These are phyloP conservation scores for Barbatosphaeria neglecta DNA, from an alignment of 495 filamentous ascomycete species.

Conservation along the genomic window DNA sequence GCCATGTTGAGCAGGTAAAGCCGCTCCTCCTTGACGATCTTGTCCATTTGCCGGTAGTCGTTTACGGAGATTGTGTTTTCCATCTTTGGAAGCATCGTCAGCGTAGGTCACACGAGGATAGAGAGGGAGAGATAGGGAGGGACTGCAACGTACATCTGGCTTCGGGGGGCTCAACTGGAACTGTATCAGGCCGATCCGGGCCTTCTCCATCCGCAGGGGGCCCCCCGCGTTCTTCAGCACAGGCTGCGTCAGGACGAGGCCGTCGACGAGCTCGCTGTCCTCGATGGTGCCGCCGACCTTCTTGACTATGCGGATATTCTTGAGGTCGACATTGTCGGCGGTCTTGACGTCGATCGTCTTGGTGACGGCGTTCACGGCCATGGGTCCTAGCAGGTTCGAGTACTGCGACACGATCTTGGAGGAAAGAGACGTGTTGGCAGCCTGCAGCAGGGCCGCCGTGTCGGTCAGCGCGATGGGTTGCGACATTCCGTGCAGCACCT, in stretches of 20 bases:
- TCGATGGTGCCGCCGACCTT: conserved; percentile 97
- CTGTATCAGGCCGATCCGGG: conserved; percentile 90
- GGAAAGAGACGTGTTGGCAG: conserved; percentile 91
- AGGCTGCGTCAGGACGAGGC: conserved; percentile 80
- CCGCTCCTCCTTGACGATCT: conserved; percentile 97
- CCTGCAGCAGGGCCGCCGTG: conserved; percentile 81
- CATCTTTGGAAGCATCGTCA: conserved; percentile 50
- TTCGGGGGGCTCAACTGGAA: conserved; percentile 98
- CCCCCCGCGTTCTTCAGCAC: conserved; percentile 91
- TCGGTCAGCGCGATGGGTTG: conserved; percentile 84
- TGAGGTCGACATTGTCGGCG: conserved; percentile 90
- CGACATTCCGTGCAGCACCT: conserved; percentile 90
- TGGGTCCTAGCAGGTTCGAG: conserved; percentile 80
- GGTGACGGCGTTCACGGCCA: conserved; percentile 92
- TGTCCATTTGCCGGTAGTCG: conserved; percentile 99
- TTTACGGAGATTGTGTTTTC: conserved; percentile 98
- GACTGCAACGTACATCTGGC: conserved; percentile 60
- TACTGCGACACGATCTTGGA: conserved; percentile 98
- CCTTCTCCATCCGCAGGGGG: conserved; percentile 91
- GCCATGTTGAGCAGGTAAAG: conserved; percentile 96
- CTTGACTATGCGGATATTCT: conserved; percentile 93
- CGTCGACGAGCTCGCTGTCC: conserved; percentile 94
- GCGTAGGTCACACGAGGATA: not conserved
- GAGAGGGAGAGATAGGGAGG: not conserved
- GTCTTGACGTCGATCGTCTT: conserved; percentile 92